Evolutionary conservation across 352 stramenopile genomes (phyloP), one percentile per base, ranked within the genome.

Genomic region (Phytophthora brassicae): DNA sequence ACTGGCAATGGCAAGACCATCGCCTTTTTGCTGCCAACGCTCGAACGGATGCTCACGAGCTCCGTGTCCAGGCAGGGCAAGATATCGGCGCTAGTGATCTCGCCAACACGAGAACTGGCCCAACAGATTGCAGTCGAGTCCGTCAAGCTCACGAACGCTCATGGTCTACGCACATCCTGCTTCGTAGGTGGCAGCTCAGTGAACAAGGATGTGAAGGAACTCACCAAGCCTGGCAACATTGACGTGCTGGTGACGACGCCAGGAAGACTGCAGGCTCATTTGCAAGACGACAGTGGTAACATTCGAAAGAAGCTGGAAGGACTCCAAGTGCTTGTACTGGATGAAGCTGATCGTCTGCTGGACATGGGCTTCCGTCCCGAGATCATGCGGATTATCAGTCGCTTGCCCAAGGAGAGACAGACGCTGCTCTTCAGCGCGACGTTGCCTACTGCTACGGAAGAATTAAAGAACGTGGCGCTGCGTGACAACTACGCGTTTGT

Each of bases 341-440:
- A 99, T 71, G 97, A 99, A 81, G 95, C 91, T 0, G 97, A 99
- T 71, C 88, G 96, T 5, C 75, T 99, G 19, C 64, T 99, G 13
- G 97, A 99, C 68, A 98, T 98, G 88, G 97, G 97, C 19, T 97
- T 99, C 64, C 76, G 83, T 19, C 82, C 79, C 0, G 89, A 98
- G 33, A 97, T 98, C 58, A 80, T 94, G 55, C 81, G 83, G 50
- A 98, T 99, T 41, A 81, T 92, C n/a, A 73, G 60, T 9, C 68
- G 53, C 13, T 57, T 89, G 43, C 79, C 79, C 13, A 66, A 71
- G 54, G 29, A 83, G 23, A 80, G 96, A 13, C 96, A 99, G 74
- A 98, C 94, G 16, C 79, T 99, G 17, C 76, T 99, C 11, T 99
- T 98, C 64, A 98, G 90, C 26, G 96, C 97, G 39, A 99, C 96